Evolutionary conservation across 108 stramenopile species (phyloP), one percentile per base, ranked within the genome.

Genomic region (Discostella stelligeroides): DNA sequence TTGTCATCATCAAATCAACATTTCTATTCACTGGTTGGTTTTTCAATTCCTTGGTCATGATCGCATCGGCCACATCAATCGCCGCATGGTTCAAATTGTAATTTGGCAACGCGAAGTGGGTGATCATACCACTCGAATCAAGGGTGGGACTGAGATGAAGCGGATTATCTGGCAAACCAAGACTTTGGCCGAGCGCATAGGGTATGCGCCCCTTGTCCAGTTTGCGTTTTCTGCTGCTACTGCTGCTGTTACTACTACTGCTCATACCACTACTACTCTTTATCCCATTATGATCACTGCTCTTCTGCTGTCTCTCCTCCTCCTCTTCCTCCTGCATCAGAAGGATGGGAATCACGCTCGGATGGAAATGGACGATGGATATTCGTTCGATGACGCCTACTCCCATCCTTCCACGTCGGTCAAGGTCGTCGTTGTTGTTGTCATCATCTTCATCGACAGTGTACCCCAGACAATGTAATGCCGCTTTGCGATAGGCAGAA

Each of bases 31-130:
- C 34, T 34, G 34, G 34, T 34, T 34, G 34, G 34, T 34, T 6
- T 5, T 5, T 34, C 34, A 3, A 34, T 5, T 34, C 6, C 34
- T 34, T 34, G 3, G 34, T 34, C 3, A 6, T 34, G 6, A 34
- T 34, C 30, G 63, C 63, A 9, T 15, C 24, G 17, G 27, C 28
- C 9, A 64, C 47, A 49, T 64, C 63, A 8, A 29, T 29, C 27
- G 20, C 1, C n/a, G 63, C 63, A n/a, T 47, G 3, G 21, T 64
- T 47, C 15, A 64, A 34, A n/a, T 34, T 10, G 17, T 64, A 64
- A 38, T 49, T 64, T 28, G 63, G 63, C 30, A 64, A 38, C 17
- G 63, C 63, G 20, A 64, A 48, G 30, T 20, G 50, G 13, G 63
- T 30, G 14, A 15, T 25, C 29, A 50, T 47, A 1, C 47, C 63